Evolutionary conservation across 192 early-diverging fungal species (phyloP), one percentile per base, ranked within the genome.

Genomic region (Linderina pennispora): DNA sequence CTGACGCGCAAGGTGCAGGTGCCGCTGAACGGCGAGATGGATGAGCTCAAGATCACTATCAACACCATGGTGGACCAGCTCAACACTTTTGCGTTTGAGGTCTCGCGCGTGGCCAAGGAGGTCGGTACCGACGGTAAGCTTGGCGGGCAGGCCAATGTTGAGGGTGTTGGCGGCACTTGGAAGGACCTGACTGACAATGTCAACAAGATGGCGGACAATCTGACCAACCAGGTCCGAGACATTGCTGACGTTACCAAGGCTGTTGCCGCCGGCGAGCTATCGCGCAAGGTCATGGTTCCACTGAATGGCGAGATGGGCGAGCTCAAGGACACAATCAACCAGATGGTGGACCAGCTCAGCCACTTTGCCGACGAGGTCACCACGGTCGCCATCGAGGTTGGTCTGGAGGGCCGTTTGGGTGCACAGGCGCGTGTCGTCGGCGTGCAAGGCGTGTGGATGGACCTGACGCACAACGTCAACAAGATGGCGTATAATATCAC

Each of bases 121-220:
- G 80, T 81, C 4, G 85, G 80, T 5, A 76, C 80, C 22, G 81
- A 87, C 54, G 86, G 88, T 7, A 77, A 80, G 23, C 69, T 90
- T 2, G 88, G 86, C 43, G 81, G 81, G 0, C 84, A 88, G 55
- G 75, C 75, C 15, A 15, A 43, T n/a, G 58, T 58, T 0, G 16
- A 23, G 2, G 65, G 64, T 40, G 68, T 79, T 40, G 45, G 63
- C 8, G 81, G 81, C 17, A 76, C 65, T 3, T 83, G 81, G 81
- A 75, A 64, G 43, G 67, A 76, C 43, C 50, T 83, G 25, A 80
- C 69, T 0, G 73, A 74, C 34, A 79, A 74, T 43, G 70, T 82
- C 20, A 82, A 82, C 50, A 62, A 65, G 14, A 82, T 82, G 80
- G 77, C 80, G 4, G 71, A 70, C 34, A 82, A 79, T 41, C 70